Conservation (phyloP, 768 basidiomycete species). For the Boletus pseudopeckii region DNA sequence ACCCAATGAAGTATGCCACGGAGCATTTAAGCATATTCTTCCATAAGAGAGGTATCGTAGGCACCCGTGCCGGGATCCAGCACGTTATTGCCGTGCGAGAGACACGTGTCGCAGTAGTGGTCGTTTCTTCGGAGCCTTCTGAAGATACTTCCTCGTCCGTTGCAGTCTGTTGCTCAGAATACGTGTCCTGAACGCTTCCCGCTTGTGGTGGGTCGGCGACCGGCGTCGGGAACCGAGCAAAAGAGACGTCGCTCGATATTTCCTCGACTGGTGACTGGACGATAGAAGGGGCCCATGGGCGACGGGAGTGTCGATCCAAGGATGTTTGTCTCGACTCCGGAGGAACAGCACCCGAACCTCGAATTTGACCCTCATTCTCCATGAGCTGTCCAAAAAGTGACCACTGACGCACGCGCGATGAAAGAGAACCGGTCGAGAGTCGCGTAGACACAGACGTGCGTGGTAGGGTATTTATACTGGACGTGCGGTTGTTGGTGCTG, state of each 20-base stretch:
- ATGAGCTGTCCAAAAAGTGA: slow-evolving; percentile 67
- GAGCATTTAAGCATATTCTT: slow-evolving; percentile 87
- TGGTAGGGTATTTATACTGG: slow-evolving; percentile 11
- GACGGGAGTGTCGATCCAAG: background rate
- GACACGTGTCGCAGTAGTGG: slow-evolving; percentile 4
- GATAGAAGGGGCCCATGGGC: background rate
- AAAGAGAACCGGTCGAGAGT: slow-evolving; percentile 2
- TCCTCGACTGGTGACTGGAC: slow-evolving; percentile 4
- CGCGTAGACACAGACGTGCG: slow-evolving; percentile 14
- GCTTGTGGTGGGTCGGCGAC: background rate
- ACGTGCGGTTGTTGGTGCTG: background rate
- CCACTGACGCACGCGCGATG: slow-evolving; percentile 46
- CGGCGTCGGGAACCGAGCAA: background rate
- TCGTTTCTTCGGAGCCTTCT: slow-evolving; percentile 12
- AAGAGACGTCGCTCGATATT: background rate
- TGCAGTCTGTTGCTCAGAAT: background rate
- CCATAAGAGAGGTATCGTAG: slow-evolving; percentile 47
- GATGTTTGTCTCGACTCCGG: slow-evolving; percentile 5
- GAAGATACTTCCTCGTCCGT: slow-evolving; percentile 16
- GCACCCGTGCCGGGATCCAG: slow-evolving; percentile 23
- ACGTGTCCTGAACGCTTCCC: background rate
- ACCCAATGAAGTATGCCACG: slow-evolving; percentile 85
- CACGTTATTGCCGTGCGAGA: slow-evolving; percentile 1
- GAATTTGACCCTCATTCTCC: slow-evolving; percentile 57
- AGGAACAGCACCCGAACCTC: background rate